Percentiles rank a stretch among this genome's conserved stretches.
Evolutionary conservation across 495 filamentous ascomycete species (phyloP).

Genomic region (Rostrohypoxylon terebratum): DNA sequence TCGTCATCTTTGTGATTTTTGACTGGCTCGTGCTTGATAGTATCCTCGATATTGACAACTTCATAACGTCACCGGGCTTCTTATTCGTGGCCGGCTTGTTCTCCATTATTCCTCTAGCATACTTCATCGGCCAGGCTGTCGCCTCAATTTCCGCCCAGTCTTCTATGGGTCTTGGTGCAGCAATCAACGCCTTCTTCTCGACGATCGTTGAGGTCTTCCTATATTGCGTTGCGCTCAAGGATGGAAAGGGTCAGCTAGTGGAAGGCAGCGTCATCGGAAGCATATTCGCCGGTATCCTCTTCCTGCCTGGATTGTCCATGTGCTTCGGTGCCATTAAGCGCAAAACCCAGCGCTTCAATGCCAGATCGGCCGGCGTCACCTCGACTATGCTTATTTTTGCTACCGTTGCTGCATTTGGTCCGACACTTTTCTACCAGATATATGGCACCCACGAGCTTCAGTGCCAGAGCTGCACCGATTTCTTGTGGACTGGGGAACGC

Average conservation of each 20-base stretch:
- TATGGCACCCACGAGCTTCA: constrained; percentile 97
- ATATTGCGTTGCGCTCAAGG: constrained; percentile 92
- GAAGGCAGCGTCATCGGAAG: constrained; percentile 98
- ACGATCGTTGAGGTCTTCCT: constrained; percentile 98
- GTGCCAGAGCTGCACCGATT: constrained; percentile 78
- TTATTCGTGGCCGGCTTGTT: constrained; percentile 86
- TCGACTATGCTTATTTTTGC: constrained; percentile 99
- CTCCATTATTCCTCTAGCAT: constrained; percentile 96
- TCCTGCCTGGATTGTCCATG: constrained; percentile 97
- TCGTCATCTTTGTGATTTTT: constrained; percentile 91
- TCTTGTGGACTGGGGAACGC: constrained; percentile 52
- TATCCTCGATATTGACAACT: constrained; percentile 72
- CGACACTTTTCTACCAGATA: constrained; percentile 98
- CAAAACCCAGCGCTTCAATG: constrained; percentile 99
- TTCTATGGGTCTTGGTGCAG: constrained; percentile 99
- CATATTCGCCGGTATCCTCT: constrained; percentile 96
- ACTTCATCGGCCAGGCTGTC: constrained; percentile 99
- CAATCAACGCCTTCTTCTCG: constrained; percentile 99
- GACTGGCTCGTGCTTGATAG: constrained; percentile 84
- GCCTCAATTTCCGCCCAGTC: constrained; percentile 99
- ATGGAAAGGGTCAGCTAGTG: constrained; percentile 92
- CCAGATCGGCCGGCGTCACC: constrained; percentile 94
- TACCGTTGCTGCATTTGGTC: constrained; percentile 95
- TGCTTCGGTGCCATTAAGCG: constrained; percentile 98
- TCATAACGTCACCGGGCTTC: constrained; percentile 81